Percentiles rank a stretch among this genome's conserved stretches.
Evolutionary conservation across 2,329 filamentous ascomycete species (phyloP).

Genomic region (Clarireedia sp.): DNA sequence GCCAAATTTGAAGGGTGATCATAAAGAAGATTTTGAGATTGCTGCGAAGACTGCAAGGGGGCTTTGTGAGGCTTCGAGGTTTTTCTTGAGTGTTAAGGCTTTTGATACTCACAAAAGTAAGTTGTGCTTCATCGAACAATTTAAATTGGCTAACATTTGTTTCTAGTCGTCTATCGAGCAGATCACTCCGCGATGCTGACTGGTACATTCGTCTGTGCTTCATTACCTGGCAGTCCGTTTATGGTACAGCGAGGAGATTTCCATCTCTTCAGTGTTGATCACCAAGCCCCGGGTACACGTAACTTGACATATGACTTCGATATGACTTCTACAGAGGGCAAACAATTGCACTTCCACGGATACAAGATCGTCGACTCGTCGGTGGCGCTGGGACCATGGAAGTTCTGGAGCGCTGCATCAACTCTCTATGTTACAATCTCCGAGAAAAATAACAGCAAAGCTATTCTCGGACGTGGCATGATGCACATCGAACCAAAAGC

Average conservation of each 20-base stretch:
- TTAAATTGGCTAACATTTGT: background rate
- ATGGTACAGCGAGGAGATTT: slow-evolving; percentile 52
- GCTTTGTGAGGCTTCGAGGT: slow-evolving; percentile 47
- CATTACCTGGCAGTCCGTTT: slow-evolving; percentile 49
- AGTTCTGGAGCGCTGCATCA: slow-evolving; percentile 55
- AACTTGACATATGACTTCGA: slow-evolving; percentile 56
- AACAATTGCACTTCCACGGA: slow-evolving; percentile 49
- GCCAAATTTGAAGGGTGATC: slow-evolving; percentile 35
- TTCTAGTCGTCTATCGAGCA: slow-evolving; percentile 35
- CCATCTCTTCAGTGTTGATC: slow-evolving; percentile 47
- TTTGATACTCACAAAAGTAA: slow-evolving; percentile 42
- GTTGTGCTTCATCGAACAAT: background rate
- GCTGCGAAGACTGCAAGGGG: slow-evolving; percentile 45
- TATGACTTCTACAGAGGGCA: slow-evolving; percentile 46
- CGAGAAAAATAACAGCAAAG: slow-evolving; percentile 15
- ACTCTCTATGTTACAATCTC: slow-evolving; percentile 56
- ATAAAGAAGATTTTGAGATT: slow-evolving; percentile 44
- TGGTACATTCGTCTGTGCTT: slow-evolving; percentile 50
- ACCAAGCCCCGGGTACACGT: slow-evolving; percentile 46
- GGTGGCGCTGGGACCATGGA: slow-evolving; percentile 45
- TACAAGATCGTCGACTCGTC: slow-evolving; percentile 56
- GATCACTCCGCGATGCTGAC: slow-evolving; percentile 47
- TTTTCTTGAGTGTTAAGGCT: slow-evolving; percentile 51
- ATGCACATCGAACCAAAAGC: slow-evolving; percentile 47
- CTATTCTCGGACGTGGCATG: slow-evolving; percentile 50